Conservation (phyloP, 2,329 filamentous ascomycete species). For the Colletotrichum sp. region DNA sequence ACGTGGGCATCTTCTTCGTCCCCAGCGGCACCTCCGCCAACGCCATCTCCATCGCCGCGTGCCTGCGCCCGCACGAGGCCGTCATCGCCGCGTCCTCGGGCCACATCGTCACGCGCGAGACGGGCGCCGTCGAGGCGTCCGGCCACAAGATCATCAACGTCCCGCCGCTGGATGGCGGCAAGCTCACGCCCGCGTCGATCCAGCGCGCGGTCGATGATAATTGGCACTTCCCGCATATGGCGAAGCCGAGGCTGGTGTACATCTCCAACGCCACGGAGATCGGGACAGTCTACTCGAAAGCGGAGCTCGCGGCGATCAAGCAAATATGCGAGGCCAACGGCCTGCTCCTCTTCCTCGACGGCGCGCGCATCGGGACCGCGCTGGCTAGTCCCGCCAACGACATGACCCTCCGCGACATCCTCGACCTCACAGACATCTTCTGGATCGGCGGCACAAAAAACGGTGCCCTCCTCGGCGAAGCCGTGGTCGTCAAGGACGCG, state of each 20-base stretch:
- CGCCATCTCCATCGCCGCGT: constrained; percentile 55
- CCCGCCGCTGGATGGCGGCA: constrained; percentile 45
- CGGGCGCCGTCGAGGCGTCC: constrained; percentile 54
- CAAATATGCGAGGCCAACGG: constrained; percentile 42
- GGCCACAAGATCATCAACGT: constrained; percentile 58
- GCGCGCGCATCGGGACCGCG: constrained; percentile 46
- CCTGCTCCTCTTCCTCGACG: constrained; percentile 52
- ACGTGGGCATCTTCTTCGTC: constrained; percentile 55
- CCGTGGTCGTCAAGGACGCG: constrained; percentile 50
- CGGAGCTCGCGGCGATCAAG: constrained; percentile 46
- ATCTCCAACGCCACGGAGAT: constrained; percentile 57
- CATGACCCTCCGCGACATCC: constrained; percentile 46
- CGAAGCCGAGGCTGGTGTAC: constrained; percentile 55
- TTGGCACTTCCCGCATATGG: constrained; percentile 57
- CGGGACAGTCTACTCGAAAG: constrained; percentile 50
- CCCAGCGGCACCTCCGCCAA: constrained; percentile 58
- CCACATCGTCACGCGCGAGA: constrained; percentile 54
- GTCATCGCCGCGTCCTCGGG: constrained; percentile 55
- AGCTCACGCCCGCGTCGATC: constrained; percentile 48
- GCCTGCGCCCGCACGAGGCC: constrained; percentile 53
- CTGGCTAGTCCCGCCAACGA: constrained; percentile 47
- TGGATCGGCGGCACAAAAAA: constrained; percentile 61
- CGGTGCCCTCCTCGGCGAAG: constrained; percentile 54
- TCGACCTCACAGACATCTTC: constrained; percentile 55
- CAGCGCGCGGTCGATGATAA: constrained; percentile 49